These are phyloP conservation scores for Scedosporium apiospermum DNA, from an alignment of 2,329 filamentous ascomycete species.

Conservation along the genomic window DNA sequence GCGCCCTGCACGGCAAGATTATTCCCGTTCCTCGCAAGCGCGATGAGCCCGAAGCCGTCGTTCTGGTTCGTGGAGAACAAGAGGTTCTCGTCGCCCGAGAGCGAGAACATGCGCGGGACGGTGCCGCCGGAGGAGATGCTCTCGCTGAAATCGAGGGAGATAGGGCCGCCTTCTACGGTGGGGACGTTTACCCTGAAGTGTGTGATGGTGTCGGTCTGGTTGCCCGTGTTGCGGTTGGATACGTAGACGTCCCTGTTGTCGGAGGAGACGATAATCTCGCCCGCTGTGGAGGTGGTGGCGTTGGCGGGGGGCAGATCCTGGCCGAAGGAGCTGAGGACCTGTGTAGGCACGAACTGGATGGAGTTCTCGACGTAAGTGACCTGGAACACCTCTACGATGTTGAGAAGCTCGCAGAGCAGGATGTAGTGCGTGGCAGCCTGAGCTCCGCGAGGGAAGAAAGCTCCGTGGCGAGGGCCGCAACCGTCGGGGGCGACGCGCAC, in stretches of 20 bases:
- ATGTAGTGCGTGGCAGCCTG: conserved; percentile 33
- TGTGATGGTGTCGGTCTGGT: conserved; percentile 34
- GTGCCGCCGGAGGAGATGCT: conserved; percentile 24
- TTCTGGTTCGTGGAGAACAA: conserved; percentile 36
- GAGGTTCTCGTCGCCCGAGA: conserved; percentile 22
- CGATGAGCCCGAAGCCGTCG: conserved; percentile 27
- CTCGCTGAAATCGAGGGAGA: conserved; percentile 23
- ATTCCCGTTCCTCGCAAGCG: conserved; percentile 23
- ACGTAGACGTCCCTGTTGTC: conserved; percentile 38
- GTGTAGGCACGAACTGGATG: conserved; percentile 24
- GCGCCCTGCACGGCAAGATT: conserved; percentile 7
- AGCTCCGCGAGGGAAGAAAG: conserved; percentile 30
- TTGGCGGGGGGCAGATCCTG: conserved; percentile 23
- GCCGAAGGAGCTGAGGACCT: conserved; percentile 32
- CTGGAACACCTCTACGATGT: conserved; percentile 31
- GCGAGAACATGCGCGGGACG: conserved; percentile 35
- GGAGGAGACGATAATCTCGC: conserved; percentile 31
- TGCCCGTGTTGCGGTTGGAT: conserved; percentile 38
- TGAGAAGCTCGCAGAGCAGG: conserved; percentile 36
- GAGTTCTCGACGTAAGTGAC: conserved; percentile 26
- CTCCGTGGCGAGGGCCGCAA: conserved; percentile 40
- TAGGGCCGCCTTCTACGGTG: conserved; percentile 10
- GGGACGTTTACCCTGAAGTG: conserved; percentile 28
- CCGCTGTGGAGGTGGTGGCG: conserved; percentile 28
- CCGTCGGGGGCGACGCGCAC: conserved; percentile 24